Conservation (phyloP, 441 rosid species). For the Populus hybrid region DNA sequence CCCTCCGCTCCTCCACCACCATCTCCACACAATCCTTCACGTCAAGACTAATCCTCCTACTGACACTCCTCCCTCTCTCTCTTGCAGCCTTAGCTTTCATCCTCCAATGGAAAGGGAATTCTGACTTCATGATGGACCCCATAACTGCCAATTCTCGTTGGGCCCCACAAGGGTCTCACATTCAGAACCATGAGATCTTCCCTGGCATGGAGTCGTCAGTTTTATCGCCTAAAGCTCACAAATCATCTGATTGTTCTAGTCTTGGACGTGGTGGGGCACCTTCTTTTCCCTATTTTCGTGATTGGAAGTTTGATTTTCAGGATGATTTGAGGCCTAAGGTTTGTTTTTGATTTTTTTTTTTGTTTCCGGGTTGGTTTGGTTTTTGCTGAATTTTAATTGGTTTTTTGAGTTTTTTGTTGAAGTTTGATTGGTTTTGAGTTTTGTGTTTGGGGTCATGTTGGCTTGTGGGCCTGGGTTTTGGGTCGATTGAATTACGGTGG, state of each 20-base stretch:
- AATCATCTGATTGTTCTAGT: constrained; percentile 53
- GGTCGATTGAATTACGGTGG: neutral
- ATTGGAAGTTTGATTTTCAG: constrained; percentile 72
- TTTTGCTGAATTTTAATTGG: neutral
- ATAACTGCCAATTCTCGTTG: too few species aligned
- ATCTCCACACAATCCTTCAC: constrained; percentile 40
- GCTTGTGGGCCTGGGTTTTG: neutral
- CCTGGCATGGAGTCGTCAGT: constrained; percentile 85
- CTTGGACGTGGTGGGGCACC: constrained; percentile 73
- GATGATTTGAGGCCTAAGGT: constrained; percentile 78
- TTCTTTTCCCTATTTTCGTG: constrained; percentile 77
- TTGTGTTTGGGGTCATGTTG: neutral
- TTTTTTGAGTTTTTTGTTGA: neutral
- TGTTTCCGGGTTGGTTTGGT: neutral
- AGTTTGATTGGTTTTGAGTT: neutral
- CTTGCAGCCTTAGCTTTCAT: constrained; percentile 82
- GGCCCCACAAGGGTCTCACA: constrained; percentile 52
- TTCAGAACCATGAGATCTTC: constrained; percentile 67
- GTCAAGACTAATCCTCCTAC: constrained; percentile 70
- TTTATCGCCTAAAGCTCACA: constrained; percentile 52
- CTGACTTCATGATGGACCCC: constrained; percentile 36
- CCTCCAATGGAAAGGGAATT: constrained; percentile 74
- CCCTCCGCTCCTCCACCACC: constrained; percentile 38
- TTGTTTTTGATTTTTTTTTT: neutral
- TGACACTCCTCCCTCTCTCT: constrained; percentile 80